Evolutionary conservation across 805 yeast genomes (phyloP), one percentile per base, ranked within the genome.

Genomic region (Hanseniaspora osmophila): DNA sequence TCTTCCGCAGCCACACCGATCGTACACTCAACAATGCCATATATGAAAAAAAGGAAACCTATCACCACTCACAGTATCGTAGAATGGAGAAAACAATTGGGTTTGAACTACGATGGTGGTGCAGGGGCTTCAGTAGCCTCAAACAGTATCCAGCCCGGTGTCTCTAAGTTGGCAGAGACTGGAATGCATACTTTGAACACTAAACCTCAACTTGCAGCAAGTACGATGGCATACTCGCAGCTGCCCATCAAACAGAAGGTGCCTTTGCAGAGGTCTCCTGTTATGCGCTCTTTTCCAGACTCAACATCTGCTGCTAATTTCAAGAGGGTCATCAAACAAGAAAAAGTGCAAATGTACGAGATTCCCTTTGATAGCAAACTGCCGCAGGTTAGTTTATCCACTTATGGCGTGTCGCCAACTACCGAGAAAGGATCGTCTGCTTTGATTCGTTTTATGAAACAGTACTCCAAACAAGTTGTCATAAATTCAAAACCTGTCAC

Each of bases 61-160:
- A 47, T 54, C 18, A 58, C 62, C 1, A 61, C 66, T 5, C 55
- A 57, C 32, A 61, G 62, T 40, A 60, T 62, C n/a, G 65, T 61
- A 1, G 65, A 61, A 42, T 62, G 66, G 66, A 57, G 66, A 45
- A 60, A 55, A 49, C 59, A 51, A 40, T 47, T 62, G 30, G 65
- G 65, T 1, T 56, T 62, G 2, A 50, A 55, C 3, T 46, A 49
- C 6, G 42, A 40, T 10, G 43, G 29, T 13, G 39, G 40, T 22
- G 12, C 46, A 10, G 43, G 40, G 2, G 19, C 48, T 3, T 27
- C 46, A 15, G 33, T 32, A 11, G 10, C 10, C 10, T n/a, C 35
- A 32, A 32, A 32, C 35, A 32, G 15, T 11, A 11, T 32, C 6
- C 35, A 32, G 15, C 27, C 27, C 27, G 7, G 7, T 22, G 27